Base-by-base conservation (phyloP, 2,329 filamentous ascomycete species). In the Xylariaceae sp. region DNA sequence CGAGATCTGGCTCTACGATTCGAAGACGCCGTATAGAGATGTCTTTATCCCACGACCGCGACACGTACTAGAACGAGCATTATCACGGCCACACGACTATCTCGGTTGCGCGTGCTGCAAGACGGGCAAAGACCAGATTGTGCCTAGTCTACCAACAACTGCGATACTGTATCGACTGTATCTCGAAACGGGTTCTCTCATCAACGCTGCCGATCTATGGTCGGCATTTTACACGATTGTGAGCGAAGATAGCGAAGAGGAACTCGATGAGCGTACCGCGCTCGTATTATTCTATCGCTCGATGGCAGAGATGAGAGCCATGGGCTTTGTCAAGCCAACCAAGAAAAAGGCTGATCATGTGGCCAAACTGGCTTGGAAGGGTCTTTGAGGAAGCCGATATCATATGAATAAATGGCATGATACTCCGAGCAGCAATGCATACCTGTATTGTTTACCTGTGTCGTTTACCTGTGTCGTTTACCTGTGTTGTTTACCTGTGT, bases 311-410 rank as follows among this genome's bases (percentile, higher is more conserved):
- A 72, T 99, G 68, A 87, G 86, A 70, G 82, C 86, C 51, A 77
- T 99, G 65, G 94, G 94, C 6, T 87, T 96, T 72, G 80, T 97
- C 58, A 96, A 94, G 74, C 80, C 81, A 58, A 97, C 87, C 67
- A 88, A 87, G 72, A 96, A 91, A 77, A 96, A 95, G 77, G 83
- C 85, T 29, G 94, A 97, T 69, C 92, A 97, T 72, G 76, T 97
- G 62, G 86, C 89, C 40, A 97, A 96, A 75, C 78, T 91, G 50
- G 67, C 67, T 9, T 70, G 68, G 84, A 91, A 88, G 69, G 94
- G 92, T 64, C 74, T 94, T 58, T 82, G 70, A 67, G 53, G 31
- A 34, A 31, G 19, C 19, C 19, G 19, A 29, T 29, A 11, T 37
- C 44, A 46, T 3, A 37, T 48, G n/a, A 3, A 55, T 47, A 35